A percentile compares a stretch with the other conserved stretches of the same genome.
These are phyloP conservation scores for Microascus cirrosus DNA, from an alignment of 2,329 filamentous ascomycete genomes.

Conservation along the genomic window DNA sequence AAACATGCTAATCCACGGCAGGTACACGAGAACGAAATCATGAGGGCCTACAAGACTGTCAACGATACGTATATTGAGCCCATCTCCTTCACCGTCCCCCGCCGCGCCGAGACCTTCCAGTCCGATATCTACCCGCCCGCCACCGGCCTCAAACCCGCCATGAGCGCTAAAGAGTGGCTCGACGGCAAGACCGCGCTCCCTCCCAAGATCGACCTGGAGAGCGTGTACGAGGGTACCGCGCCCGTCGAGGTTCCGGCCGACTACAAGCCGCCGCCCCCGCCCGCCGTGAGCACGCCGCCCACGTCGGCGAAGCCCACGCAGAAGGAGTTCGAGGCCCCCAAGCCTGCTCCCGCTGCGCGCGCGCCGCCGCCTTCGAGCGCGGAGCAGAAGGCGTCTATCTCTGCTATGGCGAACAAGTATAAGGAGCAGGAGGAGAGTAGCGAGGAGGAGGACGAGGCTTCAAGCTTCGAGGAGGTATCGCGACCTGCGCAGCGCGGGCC, in stretches of 20 bases:
- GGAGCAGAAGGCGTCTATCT: slow-evolving; percentile 80
- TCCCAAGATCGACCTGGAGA: slow-evolving; percentile 87
- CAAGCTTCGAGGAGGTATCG: slow-evolving; percentile 77
- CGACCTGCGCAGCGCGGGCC: slow-evolving; percentile 55
- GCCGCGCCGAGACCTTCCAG: slow-evolving; percentile 89
- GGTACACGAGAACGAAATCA: slow-evolving; percentile 92
- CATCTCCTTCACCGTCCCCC: slow-evolving; percentile 92
- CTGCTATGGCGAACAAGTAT: slow-evolving; percentile 75
- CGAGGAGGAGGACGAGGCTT: slow-evolving; percentile 56
- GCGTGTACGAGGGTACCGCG: slow-evolving; percentile 74
- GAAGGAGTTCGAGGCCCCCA: slow-evolving; percentile 6
- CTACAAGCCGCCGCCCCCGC: slow-evolving; percentile 40
- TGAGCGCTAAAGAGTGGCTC: slow-evolving; percentile 76
- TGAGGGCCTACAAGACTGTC: slow-evolving; percentile 94
- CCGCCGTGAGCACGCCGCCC: slow-evolving; percentile 13
- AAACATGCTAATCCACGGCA: slow-evolving; percentile 15
- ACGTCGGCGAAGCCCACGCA: slow-evolving; percentile 22
- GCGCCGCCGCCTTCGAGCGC: slow-evolving; percentile 57
- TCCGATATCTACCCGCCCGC: slow-evolving; percentile 93
- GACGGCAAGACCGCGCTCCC: slow-evolving; percentile 74
- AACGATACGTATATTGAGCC: slow-evolving; percentile 92
- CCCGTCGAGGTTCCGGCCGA: slow-evolving; percentile 65
- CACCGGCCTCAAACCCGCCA: slow-evolving; percentile 65
- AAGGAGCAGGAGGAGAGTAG: slow-evolving; percentile 60
- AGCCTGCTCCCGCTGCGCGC: slow-evolving; percentile 16